Evolutionary conservation across 345 rosid genomes (phyloP), one percentile per base, ranked within the genome.

Genomic region (Salix arbutifolia): DNA sequence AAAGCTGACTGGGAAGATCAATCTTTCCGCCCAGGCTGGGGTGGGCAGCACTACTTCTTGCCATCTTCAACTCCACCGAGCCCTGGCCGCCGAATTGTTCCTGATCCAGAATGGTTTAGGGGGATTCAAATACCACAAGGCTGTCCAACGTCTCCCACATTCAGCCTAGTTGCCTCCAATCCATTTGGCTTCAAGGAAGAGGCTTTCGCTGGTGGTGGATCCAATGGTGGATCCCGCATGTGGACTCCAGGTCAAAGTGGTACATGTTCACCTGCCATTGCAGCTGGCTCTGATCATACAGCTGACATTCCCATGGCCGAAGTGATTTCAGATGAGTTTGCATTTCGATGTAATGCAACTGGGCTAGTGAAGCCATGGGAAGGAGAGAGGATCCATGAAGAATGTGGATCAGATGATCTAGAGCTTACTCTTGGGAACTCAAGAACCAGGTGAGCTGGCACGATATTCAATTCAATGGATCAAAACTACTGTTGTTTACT

Each of bases 171-270:
- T 44, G 77, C 97, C 12, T 79, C 88, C 56, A 92, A 91, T 74
- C 91, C 97, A 37, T 91, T 96, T 81, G 91, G 91, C 70, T 90
- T 87, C 71, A 83, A 82, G 84, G 97, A 87, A 37, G 94, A 89
- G 73, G 86, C 84, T 68, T 76, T 84, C 17, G 85, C 87, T 26
- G 90, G 87, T 77, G 88, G 90, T 23, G 94, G 97, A 14, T 92
- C 99, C 18, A 90, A 86, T 77, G 88, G 91, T 21, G 94, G 97
- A 14, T 92, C 99, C 16, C 87, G 90, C 44, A 85, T 91, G 89
- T 92, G 95, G 94, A 94, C 98, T 40, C 97, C 99, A 0, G 99
- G 97, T 60, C 97, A 89, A 85, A 96, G 99, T 31, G 97, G 98
- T 70, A 91, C 98, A 60, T 94, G 93, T 84, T 96, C 99, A 23